Conservation (phyloP, 2,329 filamentous ascomycete genomes). For the Plectosphaerella sp. region DNA sequence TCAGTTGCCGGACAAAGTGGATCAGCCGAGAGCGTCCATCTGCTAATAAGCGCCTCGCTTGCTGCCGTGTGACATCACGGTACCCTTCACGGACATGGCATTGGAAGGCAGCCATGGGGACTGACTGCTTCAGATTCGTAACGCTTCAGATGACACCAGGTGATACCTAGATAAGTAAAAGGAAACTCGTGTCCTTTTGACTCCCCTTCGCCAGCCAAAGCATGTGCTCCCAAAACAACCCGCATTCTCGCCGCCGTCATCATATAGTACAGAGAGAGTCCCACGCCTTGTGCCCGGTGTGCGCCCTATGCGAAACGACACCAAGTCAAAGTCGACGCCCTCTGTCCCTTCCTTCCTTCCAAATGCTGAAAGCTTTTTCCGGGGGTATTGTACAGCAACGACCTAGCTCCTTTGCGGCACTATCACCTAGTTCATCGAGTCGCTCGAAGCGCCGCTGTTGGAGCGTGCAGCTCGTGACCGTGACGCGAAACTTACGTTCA, state of each 20-base stretch:
- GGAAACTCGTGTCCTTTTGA: neutral
- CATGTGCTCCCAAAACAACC: neutral
- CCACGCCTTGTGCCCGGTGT: neutral
- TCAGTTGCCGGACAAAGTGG: too few species aligned
- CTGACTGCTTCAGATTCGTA: too few species aligned
- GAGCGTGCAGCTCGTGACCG: slow-evolving; percentile 1
- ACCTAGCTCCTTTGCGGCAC: neutral
- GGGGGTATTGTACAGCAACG: too few species aligned
- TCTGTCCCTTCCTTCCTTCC: too few species aligned
- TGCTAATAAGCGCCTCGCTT: too few species aligned
- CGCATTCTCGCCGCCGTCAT: neutral
- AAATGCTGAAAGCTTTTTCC: neutral
- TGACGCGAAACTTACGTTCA: slow-evolving; percentile 3
- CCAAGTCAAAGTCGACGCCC: too few species aligned
- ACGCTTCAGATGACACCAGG: too few species aligned
- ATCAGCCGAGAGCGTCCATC: too few species aligned
- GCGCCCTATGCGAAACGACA: too few species aligned
- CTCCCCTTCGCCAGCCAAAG: neutral
- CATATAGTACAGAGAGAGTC: neutral
- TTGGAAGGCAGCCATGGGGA: too few species aligned
- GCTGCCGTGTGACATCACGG: too few species aligned
- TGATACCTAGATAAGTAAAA: neutral
- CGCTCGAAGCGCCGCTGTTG: neutral
- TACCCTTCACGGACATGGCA: too few species aligned
- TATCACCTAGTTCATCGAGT: neutral